These are phyloP conservation scores for Ustilago shanxiensis DNA, from an alignment of 1,284 basidiomycete species.

Conservation along the genomic window DNA sequence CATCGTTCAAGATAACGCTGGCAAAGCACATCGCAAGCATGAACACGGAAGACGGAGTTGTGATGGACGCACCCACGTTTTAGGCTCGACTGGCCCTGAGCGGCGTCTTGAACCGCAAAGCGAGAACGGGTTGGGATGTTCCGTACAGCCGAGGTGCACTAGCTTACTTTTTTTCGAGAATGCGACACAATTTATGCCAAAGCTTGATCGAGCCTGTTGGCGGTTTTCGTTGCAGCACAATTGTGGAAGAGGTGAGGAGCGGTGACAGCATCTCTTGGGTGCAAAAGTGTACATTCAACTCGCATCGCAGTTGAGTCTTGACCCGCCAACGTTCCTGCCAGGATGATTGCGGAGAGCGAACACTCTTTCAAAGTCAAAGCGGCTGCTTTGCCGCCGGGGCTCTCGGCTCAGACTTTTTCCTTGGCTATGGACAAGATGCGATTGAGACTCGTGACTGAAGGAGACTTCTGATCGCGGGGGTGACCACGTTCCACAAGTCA, in stretches of 20 bases:
- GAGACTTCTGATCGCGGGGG: slow-evolving; percentile 2
- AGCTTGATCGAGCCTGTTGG: not conserved
- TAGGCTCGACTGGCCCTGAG: slow-evolving; percentile 6
- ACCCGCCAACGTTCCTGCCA: slow-evolving; percentile 8
- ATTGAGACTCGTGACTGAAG: too few species aligned
- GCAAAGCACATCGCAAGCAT: not conserved
- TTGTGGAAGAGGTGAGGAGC: not conserved
- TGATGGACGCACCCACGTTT: slow-evolving; percentile 3
- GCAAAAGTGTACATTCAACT: too few species aligned
- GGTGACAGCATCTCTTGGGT: not conserved
- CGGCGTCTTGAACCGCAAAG: slow-evolving; percentile 15
- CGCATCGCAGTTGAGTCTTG: too few species aligned
- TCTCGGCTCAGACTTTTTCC: not conserved
- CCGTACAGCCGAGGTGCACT: slow-evolving; percentile 42
- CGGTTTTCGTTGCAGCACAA: not conserved
- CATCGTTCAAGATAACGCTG: not conserved
- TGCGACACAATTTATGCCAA: slow-evolving; percentile 1
- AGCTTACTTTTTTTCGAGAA: slow-evolving; percentile 31
- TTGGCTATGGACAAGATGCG: not conserved
- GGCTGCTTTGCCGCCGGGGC: slow-evolving; percentile 9
- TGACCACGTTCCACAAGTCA: slow-evolving; percentile 9
- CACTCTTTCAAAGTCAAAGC: not conserved
- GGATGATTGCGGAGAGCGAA: not conserved
- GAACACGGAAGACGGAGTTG: slow-evolving; percentile 1
- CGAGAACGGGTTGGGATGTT: slow-evolving; percentile 34